A percentile compares a stretch with the other conserved stretches of the same genome.
Evolutionary conservation across 768 basidiomycete species (phyloP).

Genomic region (Leccinum sublutescens): DNA sequence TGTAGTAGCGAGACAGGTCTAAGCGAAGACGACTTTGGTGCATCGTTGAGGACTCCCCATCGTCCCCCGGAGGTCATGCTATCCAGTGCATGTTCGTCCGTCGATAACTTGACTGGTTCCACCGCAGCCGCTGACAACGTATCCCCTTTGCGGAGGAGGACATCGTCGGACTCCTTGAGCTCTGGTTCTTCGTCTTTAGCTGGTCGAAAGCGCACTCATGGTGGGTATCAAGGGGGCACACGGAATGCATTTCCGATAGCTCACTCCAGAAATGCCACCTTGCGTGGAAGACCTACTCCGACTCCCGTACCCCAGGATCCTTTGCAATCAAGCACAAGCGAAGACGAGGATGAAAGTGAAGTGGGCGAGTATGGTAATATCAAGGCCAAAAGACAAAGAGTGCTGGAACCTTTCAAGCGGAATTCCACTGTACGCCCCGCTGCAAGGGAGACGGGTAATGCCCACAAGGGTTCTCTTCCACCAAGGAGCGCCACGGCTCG

Average conservation of each 20-base stretch:
- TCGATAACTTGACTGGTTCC: slow-evolving; percentile 29
- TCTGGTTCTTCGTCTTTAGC: slow-evolving; percentile 38
- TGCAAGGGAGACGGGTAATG: slow-evolving; percentile 9
- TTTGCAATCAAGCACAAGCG: slow-evolving; percentile 23
- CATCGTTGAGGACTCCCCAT: slow-evolving; percentile 65
- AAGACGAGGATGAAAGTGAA: slow-evolving; percentile 20
- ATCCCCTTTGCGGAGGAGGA: slow-evolving; percentile 38
- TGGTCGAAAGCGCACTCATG: slow-evolving; percentile 42
- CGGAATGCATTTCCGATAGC: slow-evolving; percentile 1
- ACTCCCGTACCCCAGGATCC: slow-evolving; percentile 9
- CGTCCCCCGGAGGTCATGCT: slow-evolving; percentile 25
- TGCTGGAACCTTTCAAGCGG: slow-evolving; percentile 27
- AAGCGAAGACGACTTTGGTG: slow-evolving; percentile 57
- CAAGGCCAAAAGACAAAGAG: slow-evolving; percentile 26
- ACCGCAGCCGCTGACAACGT: slow-evolving; percentile 40
- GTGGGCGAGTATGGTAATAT: slow-evolving; percentile 6
- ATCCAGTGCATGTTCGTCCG: slow-evolving; percentile 25
- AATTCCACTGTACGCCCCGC: slow-evolving; percentile 27
- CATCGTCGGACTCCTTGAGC: slow-evolving; percentile 43
- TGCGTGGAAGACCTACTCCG: slow-evolving; percentile 23
- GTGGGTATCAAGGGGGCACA: slow-evolving; percentile 6
- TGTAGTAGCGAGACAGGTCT: slow-evolving; percentile 26
- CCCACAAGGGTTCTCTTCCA: slow-evolving; percentile 16
- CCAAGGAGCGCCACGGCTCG: slow-evolving; percentile 11
- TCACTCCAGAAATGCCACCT: slow-evolving; percentile 24